Evolutionary conservation across 1,284 basidiomycete genomes (phyloP), one percentile per base, ranked within the genome.

Genomic region (Coniophora puteana): DNA sequence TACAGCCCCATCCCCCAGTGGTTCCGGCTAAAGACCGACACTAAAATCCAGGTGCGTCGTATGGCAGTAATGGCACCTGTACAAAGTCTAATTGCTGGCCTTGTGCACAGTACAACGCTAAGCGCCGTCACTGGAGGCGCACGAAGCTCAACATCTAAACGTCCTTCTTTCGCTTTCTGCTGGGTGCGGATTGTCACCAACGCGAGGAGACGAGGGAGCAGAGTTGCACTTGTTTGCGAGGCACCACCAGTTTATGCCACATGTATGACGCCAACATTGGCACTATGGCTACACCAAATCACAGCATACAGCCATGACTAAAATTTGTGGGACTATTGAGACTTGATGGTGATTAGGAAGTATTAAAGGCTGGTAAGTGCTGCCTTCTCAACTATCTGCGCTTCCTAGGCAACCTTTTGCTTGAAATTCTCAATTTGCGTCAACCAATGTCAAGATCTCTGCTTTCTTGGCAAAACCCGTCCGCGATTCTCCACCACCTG

Each of bases 21-120:
- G 94, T 97, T 94, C 83, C 91, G 93, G 58, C 76, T 97, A 53
- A 97, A 96, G 81, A 87, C 91, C 56, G 94, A 93, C 68, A 89
- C 82, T 51, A 94, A 93, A 73, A 94, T 94, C 61, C 89, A 92
- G 69, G 89, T 93, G 64, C 65, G 83, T n/a, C n/a, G n/a, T n/a
- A n/a, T n/a, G n/a, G n/a, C 58, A 14, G n/a, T 17, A 16, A 3
- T 8, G 8, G 18, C 25, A 13, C 14, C 16, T 11, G 5, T 16
- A 8, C 17, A 16, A 40, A 30, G 8, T 21, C 18, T n/a, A n/a
- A 17, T 41, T 48, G 26, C 45, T 27, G 31, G 30, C 17, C 14
- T 20, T 40, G 17, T 52, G 22, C 48, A 47, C 55, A 80, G 88
- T 93, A 93, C 69, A 94, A 94, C 71, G 89, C 91, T 56, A 94